Conservation (phyloP, 768 basidiomycete genomes). For the Paxillus involutus region DNA sequence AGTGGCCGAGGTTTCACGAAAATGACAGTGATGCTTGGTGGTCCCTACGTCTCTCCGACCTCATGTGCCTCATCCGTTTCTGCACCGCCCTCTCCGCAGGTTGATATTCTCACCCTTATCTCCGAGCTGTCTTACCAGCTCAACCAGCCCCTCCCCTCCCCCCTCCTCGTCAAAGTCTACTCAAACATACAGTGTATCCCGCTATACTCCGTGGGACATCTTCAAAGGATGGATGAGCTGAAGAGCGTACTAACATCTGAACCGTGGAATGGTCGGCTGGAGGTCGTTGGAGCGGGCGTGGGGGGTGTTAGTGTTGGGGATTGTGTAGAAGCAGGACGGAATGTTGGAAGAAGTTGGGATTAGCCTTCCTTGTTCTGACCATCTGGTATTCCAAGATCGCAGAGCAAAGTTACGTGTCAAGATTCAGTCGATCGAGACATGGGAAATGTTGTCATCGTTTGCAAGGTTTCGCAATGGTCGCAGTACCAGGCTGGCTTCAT, state of each 20-base stretch:
- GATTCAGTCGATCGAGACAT: conserved; percentile 3
- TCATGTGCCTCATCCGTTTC: conserved; percentile 19
- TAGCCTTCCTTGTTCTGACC: conserved; percentile 19
- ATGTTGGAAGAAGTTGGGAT: conserved; percentile 45
- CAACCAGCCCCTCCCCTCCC: conserved; percentile 47
- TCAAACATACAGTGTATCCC: conserved; percentile 76
- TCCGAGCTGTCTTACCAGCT: conserved; percentile 47
- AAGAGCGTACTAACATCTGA: conserved; percentile 37
- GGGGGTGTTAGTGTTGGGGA: conserved; percentile 87
- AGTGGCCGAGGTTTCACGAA: conserved; percentile 55
- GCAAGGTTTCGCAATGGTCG: too few relatives aligned
- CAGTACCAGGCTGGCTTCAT: too few relatives aligned
- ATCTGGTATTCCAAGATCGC: background rate
- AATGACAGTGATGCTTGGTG: conserved; percentile 89
- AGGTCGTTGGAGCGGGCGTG: conserved; percentile 81
- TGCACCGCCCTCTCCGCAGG: conserved; percentile 15
- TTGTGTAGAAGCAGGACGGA: conserved; percentile 75
- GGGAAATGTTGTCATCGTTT: background rate
- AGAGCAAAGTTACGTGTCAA: conserved; percentile 12
- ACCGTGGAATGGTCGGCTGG: conserved; percentile 50
- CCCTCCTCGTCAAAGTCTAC: conserved; percentile 52
- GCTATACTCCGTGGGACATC: conserved; percentile 70
- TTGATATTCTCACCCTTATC: conserved; percentile 24
- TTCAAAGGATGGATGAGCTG: conserved; percentile 64
- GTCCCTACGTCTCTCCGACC: conserved; percentile 49